phyloP scores from a whole-genome alignment of 1,139 yeast genomes.

The Kodamaea sp. region DNA sequence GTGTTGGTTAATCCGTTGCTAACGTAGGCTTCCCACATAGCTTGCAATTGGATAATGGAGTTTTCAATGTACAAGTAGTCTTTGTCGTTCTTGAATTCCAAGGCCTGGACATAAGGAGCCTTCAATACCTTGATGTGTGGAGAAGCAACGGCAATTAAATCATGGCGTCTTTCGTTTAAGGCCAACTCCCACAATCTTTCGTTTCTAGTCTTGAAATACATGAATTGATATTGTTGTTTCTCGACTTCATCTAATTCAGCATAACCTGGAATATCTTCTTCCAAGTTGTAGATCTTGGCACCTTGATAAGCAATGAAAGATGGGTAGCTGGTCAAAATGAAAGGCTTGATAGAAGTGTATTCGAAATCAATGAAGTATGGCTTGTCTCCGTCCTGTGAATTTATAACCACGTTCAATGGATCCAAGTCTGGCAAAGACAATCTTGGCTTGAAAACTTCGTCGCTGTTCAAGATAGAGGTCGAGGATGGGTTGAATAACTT shows the following conservation, averaged over 20 bases:
- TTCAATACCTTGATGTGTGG: conserved; percentile 72
- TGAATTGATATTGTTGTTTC: conserved; percentile 78
- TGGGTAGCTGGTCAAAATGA: conserved; percentile 75
- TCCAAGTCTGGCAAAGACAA: conserved; percentile 81
- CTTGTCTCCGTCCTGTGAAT: conserved; percentile 31
- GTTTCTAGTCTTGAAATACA: conserved; percentile 87
- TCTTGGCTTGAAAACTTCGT: conserved; percentile 70
- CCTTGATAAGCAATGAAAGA: conserved; percentile 85
- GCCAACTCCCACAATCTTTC: conserved; percentile 85
- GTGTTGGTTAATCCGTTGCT: conserved; percentile 60
- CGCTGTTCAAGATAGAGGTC: conserved; percentile 56
- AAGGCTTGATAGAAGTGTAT: conserved; percentile 76
- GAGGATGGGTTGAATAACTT: conserved; percentile 53
- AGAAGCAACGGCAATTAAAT: conserved; percentile 75
- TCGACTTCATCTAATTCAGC: conserved; percentile 68
- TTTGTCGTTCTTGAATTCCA: conserved; percentile 59
- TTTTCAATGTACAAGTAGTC: conserved; percentile 70
- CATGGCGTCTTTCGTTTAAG: conserved; percentile 63
- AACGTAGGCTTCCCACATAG: conserved; percentile 73
- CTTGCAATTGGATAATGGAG: conserved; percentile 67
- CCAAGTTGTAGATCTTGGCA: conserved; percentile 74
- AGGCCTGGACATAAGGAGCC: conserved; percentile 64
- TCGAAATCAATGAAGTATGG: conserved; percentile 78
- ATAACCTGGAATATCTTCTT: conserved; percentile 73
- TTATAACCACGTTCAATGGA: conserved; percentile 77